phyloP scores from a whole-genome alignment of 1,139 yeast species.

The Dujonia santamariae region DNA sequence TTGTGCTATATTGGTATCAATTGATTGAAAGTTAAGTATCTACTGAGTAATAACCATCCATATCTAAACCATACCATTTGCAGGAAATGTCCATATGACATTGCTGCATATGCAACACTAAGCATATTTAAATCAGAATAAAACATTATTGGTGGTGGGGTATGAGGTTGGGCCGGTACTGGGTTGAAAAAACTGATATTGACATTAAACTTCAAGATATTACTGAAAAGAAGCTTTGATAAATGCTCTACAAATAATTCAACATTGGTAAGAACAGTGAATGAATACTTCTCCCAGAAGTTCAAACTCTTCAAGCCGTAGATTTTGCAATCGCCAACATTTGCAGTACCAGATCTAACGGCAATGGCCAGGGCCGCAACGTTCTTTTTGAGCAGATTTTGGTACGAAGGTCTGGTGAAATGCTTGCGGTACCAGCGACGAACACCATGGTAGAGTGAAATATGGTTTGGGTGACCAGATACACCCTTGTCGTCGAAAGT shows the following conservation, averaged over 20 bases:
- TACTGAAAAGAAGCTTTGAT: conserved; percentile 28
- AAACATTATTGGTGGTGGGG: conserved; percentile 25
- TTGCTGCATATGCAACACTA: conserved; percentile 63
- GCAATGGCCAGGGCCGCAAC: not conserved
- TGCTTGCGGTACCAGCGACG: conserved; percentile 24
- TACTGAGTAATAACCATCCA: conserved; percentile 77
- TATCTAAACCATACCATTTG: conserved; percentile 97
- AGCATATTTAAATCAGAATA: conserved; percentile 58
- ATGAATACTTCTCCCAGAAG: conserved; percentile 50
- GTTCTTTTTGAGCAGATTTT: conserved; percentile 1
- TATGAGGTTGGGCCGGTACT: not conserved
- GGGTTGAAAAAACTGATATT: conserved; percentile 39
- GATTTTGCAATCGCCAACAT: conserved; percentile 17
- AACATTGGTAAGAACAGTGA: conserved; percentile 45
- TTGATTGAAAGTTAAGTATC: conserved; percentile 76
- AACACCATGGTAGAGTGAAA: conserved; percentile 60
- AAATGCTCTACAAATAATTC: conserved; percentile 38
- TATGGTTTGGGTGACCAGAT: conserved; percentile 85
- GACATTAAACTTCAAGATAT: conserved; percentile 34
- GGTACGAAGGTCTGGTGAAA: conserved; percentile 1
- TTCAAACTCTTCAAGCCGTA: conserved; percentile 45
- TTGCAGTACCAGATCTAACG: not conserved
- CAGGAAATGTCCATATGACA: conserved; percentile 79
- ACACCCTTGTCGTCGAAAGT: conserved; percentile 87
- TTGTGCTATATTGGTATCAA: conserved; percentile 32